Percentiles rank a stretch among this genome's conserved stretches.
phyloP scores from a whole-genome alignment of 208 protist species.

The Endotrypanum monterogeii region DNA sequence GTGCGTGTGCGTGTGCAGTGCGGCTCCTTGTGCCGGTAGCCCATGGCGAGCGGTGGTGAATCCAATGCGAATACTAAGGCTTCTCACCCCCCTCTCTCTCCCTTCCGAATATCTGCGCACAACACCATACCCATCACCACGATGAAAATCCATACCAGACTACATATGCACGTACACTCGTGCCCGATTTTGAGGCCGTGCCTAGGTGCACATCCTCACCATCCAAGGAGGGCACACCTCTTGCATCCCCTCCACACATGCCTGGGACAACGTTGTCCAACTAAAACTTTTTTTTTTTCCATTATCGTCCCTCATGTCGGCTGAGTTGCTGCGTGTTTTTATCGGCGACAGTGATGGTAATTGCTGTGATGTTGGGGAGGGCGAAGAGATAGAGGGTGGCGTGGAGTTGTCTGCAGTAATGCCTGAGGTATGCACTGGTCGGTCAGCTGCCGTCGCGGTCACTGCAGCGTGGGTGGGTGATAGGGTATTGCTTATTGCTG shows the following conservation, averaged over 20 bases:
- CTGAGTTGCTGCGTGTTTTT: neutral
- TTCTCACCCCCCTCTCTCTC: neutral
- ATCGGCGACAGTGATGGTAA: neutral
- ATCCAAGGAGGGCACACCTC: neutral
- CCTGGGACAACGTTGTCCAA: neutral
- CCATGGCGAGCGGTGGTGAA: neutral
- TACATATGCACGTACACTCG: slow-evolving; percentile 1
- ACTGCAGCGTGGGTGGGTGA: neutral
- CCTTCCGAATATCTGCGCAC: neutral
- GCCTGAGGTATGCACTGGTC: neutral
- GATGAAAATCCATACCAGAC: neutral
- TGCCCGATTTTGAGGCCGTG: neutral
- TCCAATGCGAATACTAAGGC: neutral
- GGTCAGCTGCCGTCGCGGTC: neutral
- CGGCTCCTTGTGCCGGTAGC: neutral
- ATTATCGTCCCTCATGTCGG: neutral
- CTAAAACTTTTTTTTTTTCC: neutral
- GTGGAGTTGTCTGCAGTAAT: neutral
- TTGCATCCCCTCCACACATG: neutral
- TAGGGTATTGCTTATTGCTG: neutral
- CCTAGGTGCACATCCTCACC: neutral
- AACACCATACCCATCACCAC: neutral
- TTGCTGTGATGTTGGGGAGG: neutral
- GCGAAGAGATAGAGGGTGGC: neutral
- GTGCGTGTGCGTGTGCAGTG: neutral